Conservation (phyloP, 495 filamentous ascomycete genomes). For the Penicillium dipodomyicola region DNA sequence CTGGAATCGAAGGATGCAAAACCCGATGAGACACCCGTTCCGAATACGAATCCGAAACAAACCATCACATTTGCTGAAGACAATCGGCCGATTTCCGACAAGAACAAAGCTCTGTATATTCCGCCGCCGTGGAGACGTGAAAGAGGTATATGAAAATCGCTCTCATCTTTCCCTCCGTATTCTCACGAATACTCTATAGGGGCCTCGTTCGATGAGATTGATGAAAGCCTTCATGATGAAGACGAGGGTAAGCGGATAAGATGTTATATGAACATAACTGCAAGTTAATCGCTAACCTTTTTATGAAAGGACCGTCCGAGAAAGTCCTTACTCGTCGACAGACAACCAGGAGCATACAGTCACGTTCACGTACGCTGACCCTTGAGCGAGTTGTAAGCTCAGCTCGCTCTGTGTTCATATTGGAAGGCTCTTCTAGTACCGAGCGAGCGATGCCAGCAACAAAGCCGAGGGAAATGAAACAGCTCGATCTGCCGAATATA, state of each 20-base stretch:
- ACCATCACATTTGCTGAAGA: slow-evolving; percentile 6
- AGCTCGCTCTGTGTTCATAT: not conserved
- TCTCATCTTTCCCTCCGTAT: not conserved
- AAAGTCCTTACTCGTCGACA: slow-evolving; percentile 1
- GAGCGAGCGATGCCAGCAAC: not conserved
- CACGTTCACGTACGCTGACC: slow-evolving; percentile 6
- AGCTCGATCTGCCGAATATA: slow-evolving; percentile 26
- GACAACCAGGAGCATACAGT: slow-evolving; percentile 12
- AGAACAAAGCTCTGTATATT: slow-evolving; percentile 30
- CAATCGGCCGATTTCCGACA: not conserved
- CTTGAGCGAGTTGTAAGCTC: slow-evolving; percentile 12
- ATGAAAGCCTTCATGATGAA: slow-evolving; percentile 9
- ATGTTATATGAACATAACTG: not conserved
- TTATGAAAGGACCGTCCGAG: slow-evolving; percentile 5
- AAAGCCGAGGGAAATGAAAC: slow-evolving; percentile 9
- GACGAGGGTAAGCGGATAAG: slow-evolving; percentile 16
- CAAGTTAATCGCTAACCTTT: not conserved
- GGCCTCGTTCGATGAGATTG: slow-evolving; percentile 19
- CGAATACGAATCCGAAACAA: slow-evolving; percentile 4
- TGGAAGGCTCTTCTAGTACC: not conserved
- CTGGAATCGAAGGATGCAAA: not conserved
- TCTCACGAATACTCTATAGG: slow-evolving; percentile 15
- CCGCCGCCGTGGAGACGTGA: slow-evolving; percentile 35
- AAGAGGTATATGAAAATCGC: slow-evolving; percentile 23
- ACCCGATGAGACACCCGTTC: not conserved